A percentile compares a stretch with the other conserved stretches of the same genome.
phyloP scores from a whole-genome alignment of 2,329 filamentous ascomycete species.

The Cordyceps tenuipes region DNA sequence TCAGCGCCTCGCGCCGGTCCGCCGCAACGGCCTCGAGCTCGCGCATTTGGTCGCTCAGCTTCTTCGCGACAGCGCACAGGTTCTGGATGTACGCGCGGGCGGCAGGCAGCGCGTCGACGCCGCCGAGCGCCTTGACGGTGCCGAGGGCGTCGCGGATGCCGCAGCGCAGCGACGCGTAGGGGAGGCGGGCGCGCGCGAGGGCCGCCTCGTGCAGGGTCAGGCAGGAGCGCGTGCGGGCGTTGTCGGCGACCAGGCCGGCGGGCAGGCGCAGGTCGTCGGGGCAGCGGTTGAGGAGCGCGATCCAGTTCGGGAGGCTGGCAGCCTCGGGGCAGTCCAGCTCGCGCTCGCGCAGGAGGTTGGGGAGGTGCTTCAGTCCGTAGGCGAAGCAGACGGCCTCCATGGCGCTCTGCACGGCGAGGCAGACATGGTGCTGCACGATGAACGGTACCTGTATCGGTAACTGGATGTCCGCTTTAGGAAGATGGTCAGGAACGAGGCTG shows the following conservation, averaged over 20 bases:
- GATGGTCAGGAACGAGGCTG: background rate
- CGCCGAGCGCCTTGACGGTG: background rate
- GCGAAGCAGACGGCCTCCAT: background rate
- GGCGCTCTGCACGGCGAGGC: background rate
- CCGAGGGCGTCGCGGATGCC: background rate
- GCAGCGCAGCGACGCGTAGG: background rate
- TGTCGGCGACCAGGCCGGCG: background rate
- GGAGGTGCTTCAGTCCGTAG: background rate
- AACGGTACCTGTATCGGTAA: background rate
- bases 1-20: background rate
- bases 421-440: background rate
- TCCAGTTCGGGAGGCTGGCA: background rate
- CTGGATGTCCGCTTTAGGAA: background rate
- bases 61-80: background rate
- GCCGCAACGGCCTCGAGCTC: background rate
- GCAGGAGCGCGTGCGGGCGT: background rate
- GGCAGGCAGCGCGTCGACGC: background rate
- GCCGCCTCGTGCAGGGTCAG: background rate
- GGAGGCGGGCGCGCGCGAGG: background rate
- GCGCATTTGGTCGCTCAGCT: background rate
- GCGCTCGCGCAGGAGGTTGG: background rate
- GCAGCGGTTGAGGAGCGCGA: background rate
- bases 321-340: background rate
- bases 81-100: background rate
- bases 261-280: background rate